Conservation (phyloP, 495 filamentous ascomycete genomes). For the Opeltia flavorubescens region DNA sequence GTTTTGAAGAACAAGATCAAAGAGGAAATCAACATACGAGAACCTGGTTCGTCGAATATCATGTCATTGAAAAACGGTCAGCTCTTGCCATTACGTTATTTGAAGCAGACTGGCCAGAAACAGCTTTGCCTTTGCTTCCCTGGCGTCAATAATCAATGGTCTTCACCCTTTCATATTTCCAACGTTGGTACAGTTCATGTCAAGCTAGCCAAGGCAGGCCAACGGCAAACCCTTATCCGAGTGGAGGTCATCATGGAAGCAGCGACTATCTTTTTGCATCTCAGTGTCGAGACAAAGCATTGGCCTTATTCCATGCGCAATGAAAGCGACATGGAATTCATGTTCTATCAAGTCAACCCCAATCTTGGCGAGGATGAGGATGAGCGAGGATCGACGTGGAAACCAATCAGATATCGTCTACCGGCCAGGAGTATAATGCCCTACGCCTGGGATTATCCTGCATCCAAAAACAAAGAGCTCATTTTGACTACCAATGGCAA, state of each 20-base stretch:
- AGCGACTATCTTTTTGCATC: conserved; percentile 82
- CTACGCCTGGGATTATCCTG: conserved; percentile 97
- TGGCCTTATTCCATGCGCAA: conserved; percentile 99
- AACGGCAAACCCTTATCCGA: conserved; percentile 77
- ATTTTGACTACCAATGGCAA: conserved; percentile 65
- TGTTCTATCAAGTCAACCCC: conserved; percentile 78
- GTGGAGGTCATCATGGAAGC: conserved; percentile 83
- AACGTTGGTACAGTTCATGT: conserved; percentile 84
- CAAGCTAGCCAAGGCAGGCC: conserved; percentile 79
- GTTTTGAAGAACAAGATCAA: conserved; percentile 83
- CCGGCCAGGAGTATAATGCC: conserved; percentile 96
- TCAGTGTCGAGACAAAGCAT: conserved; percentile 78
- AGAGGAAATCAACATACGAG: conserved; percentile 78
- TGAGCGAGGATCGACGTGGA: conserved; percentile 66
- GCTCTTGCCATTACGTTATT: conserved; percentile 71
- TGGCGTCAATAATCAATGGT: conserved; percentile 94
- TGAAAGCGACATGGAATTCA: conserved; percentile 90
- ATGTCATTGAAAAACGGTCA: conserved; percentile 62
- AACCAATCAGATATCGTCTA: conserved; percentile 82
- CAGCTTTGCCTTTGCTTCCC: conserved; percentile 89
- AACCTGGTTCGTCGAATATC: conserved; percentile 73
- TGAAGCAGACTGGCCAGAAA: conserved; percentile 64
- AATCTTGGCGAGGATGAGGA: conserved; percentile 70
- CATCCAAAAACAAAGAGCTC: conserved; percentile 88
- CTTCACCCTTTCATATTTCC: conserved; percentile 91